These are phyloP conservation scores for Cryptosporidium bovis DNA, from an alignment of 169 alveolate species.

Conservation along the genomic window DNA sequence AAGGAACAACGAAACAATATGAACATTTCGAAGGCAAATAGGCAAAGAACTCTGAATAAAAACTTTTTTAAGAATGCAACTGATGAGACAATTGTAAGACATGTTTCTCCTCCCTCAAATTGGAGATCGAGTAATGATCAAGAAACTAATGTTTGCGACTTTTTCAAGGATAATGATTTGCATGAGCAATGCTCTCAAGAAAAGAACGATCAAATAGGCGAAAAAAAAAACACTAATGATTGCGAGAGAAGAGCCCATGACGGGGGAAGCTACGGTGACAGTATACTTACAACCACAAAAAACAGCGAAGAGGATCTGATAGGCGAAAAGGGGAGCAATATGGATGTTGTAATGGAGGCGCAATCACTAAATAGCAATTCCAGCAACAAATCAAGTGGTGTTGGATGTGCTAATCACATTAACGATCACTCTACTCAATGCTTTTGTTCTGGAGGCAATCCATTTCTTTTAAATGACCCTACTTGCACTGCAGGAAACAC, in stretches of 20 bases:
- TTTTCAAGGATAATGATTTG: not conserved
- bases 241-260: not conserved
- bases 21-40: not conserved
- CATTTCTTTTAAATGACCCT: conserved; percentile 1
- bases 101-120: conserved; percentile 66
- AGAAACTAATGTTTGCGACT: not conserved
- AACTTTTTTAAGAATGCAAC: conserved; percentile 68
- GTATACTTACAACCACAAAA: not conserved
- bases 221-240: not conserved
- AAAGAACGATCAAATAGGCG: not conserved
- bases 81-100: conserved; percentile 43
- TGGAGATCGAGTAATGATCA: not conserved
- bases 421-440: not conserved
- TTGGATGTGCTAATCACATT: not conserved
- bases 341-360: not conserved
- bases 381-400: not conserved
- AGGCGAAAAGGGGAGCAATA: not conserved
- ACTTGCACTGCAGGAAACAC: not conserved
- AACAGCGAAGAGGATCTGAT: not conserved
- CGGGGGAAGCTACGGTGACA: not conserved
- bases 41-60: conserved; percentile 39
- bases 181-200: conserved; percentile 1
- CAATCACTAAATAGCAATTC: not conserved
- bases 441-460: not conserved
- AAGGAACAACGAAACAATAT: conserved; percentile 18